These are phyloP conservation scores for Kodamaea neixiangensis DNA, from an alignment of 805 yeast genomes.

Conservation along the genomic window DNA sequence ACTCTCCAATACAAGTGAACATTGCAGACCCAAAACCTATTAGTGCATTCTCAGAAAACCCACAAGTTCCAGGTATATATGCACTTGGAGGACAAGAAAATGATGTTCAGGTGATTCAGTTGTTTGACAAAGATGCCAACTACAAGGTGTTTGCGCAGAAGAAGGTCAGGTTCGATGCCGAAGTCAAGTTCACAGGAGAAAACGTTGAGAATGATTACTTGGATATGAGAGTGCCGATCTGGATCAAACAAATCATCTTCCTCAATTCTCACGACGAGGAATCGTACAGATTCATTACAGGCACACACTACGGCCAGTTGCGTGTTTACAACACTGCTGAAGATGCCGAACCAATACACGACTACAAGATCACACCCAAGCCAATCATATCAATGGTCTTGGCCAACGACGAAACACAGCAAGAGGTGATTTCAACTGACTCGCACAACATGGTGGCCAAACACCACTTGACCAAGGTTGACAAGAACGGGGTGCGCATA, in stretches of 20 bases:
- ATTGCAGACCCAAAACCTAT: conserved; percentile 48
- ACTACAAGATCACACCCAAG: conserved; percentile 54
- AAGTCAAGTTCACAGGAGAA: conserved; percentile 64
- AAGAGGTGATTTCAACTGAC: conserved; percentile 65
- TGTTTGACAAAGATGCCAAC: conserved; percentile 31
- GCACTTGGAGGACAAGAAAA: conserved; percentile 89
- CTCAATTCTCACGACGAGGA: conserved; percentile 34
- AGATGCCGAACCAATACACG: conserved; percentile 68
- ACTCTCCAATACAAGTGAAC: conserved; percentile 30
- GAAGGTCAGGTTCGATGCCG: conserved; percentile 22
- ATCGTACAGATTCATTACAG: conserved; percentile 56
- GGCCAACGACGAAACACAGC: conserved; percentile 31
- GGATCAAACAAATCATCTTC: conserved; percentile 65
- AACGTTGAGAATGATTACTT: conserved; percentile 80
- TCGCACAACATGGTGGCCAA: conserved; percentile 64
- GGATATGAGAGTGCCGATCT: conserved; percentile 79
- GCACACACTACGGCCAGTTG: conserved; percentile 75
- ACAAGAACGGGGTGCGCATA: conserved; percentile 35
- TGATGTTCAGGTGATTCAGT: conserved; percentile 55
- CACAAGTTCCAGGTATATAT: conserved; percentile 50
- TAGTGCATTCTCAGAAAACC: conserved; percentile 50
- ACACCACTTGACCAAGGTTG: conserved; percentile 41
- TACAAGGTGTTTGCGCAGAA: conserved; percentile 18
- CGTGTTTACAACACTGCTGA: conserved; percentile 69
- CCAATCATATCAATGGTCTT: conserved; percentile 49